Percentiles rank a stretch among this genome's conserved stretches.
Conservation (phyloP, 768 basidiomycete species). For the Tricholoma bakamatsutake region DNA sequence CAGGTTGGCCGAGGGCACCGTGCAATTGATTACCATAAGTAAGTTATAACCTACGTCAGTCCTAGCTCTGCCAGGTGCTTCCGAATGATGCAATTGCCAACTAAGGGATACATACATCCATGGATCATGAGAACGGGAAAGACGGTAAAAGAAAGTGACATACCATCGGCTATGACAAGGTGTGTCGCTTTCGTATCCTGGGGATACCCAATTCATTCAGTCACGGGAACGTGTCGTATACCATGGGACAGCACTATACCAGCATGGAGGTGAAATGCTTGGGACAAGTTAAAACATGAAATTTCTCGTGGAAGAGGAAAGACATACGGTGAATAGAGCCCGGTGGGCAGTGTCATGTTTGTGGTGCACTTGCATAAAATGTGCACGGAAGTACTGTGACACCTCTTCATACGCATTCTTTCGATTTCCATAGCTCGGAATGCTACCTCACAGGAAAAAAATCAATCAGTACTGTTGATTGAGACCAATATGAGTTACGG, state of each 20-base stretch:
- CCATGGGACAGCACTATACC: slow-evolving; percentile 22
- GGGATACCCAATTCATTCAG: slow-evolving; percentile 1
- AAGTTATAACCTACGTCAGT: slow-evolving; percentile 13
- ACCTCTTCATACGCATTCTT: slow-evolving; percentile 72
- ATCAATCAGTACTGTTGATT: not conserved
- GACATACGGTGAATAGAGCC: slow-evolving; percentile 64
- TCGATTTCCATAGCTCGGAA: slow-evolving; percentile 73
- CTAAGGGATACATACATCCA: slow-evolving; percentile 21
- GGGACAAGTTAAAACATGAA: not conserved
- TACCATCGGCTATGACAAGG: slow-evolving; percentile 54
- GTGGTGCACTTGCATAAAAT: slow-evolving; percentile 74
- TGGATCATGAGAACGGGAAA: not conserved
- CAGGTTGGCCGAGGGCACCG: no score
- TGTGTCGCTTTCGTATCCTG: slow-evolving; percentile 64
- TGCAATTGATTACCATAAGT: no score
- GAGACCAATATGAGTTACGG: slow-evolving; percentile 17
- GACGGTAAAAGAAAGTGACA: slow-evolving; percentile 14
- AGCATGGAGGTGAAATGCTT: slow-evolving; percentile 71
- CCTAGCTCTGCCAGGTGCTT: slow-evolving; percentile 53
- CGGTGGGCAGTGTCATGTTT: slow-evolving; percentile 69
- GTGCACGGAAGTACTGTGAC: slow-evolving; percentile 78
- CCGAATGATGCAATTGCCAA: slow-evolving; percentile 58
- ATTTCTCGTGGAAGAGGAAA: slow-evolving; percentile 6
- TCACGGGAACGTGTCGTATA: not conserved
- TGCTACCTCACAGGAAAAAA: slow-evolving; percentile 33